Conservation (phyloP, 305 asterid genomes). For the Fraxinus angustifolia region DNA sequence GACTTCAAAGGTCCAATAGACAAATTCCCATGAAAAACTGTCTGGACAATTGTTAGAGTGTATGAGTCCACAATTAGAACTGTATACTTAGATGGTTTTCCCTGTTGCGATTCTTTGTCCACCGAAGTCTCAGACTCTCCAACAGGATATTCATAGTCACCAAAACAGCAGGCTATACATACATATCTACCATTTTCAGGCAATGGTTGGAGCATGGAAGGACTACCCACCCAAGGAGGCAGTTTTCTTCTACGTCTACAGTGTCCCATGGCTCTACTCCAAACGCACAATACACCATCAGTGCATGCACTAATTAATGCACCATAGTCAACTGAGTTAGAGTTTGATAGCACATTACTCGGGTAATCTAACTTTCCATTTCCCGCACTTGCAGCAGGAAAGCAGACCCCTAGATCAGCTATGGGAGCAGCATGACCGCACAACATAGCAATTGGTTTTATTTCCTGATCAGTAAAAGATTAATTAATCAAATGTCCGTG, state of each 20-base stretch:
- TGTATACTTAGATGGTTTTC: slow-evolving; percentile 54
- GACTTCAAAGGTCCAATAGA: slow-evolving; percentile 78
- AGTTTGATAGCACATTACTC: slow-evolving; percentile 34
- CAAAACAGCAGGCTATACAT: slow-evolving; percentile 63
- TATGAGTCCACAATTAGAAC: slow-evolving; percentile 67
- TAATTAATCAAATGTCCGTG: slow-evolving; percentile 1
- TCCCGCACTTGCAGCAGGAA: slow-evolving; percentile 60
- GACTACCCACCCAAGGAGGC: slow-evolving; percentile 96
- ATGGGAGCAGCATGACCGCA: slow-evolving; percentile 90
- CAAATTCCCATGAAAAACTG: slow-evolving; percentile 75
- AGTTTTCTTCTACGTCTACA: slow-evolving; percentile 88
- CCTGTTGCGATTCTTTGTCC: slow-evolving; percentile 38
- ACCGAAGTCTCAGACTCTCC: slow-evolving; percentile 35
- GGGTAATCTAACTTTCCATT: slow-evolving; percentile 37
- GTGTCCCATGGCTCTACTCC: slow-evolving; percentile 90
- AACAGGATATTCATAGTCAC: slow-evolving; percentile 37
- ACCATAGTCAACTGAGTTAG: slow-evolving; percentile 46
- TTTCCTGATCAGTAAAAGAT: slow-evolving; percentile 57
- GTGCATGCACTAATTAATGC: slow-evolving; percentile 75
- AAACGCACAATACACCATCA: slow-evolving; percentile 86
- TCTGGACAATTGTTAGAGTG: slow-evolving; percentile 76
- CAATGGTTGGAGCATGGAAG: slow-evolving; percentile 58
- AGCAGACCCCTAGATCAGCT: slow-evolving; percentile 79
- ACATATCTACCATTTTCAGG: slow-evolving; percentile 73
- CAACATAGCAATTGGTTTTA: slow-evolving; percentile 80